Evolutionary conservation across 1,284 basidiomycete genomes (phyloP).

Genomic region (Mycosarcoma maydis): DNA sequence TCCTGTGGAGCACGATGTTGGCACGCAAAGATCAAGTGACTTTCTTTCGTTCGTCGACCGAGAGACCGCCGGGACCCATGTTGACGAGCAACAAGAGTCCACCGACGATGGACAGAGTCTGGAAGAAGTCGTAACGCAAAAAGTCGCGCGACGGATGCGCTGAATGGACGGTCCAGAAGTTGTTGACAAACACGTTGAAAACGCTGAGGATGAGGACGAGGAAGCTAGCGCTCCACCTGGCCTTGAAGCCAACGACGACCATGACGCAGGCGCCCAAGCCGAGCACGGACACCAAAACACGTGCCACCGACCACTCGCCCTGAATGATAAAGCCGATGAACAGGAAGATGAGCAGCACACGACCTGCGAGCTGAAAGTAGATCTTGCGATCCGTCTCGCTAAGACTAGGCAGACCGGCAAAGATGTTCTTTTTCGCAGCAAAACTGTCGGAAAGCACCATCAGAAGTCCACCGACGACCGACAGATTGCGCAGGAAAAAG

Average conservation of each 20-base stretch:
- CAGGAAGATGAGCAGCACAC: slow-evolving; percentile 96
- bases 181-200: slow-evolving; percentile 92
- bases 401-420: slow-evolving; percentile 86
- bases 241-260: slow-evolving; percentile 99
- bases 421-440: slow-evolving; percentile 78
- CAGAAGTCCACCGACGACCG: slow-evolving; percentile 88
- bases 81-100: slow-evolving; percentile 96
- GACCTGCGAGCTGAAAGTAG: slow-evolving; percentile 89
- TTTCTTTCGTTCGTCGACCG: slow-evolving; percentile 99
- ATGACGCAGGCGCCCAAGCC: slow-evolving; percentile 81
- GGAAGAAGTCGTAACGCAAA: slow-evolving; percentile 73
- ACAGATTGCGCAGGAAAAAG: slow-evolving; percentile 97
- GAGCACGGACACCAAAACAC: slow-evolving; percentile 82
- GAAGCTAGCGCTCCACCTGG: slow-evolving; percentile 98
- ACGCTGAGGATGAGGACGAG: slow-evolving; percentile 88
- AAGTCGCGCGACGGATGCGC: slow-evolving; percentile 96
- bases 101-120: slow-evolving; percentile 85
- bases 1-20: no score
- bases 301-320: slow-evolving; percentile 85
- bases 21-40: slow-evolving; percentile 67
- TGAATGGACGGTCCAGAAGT: slow-evolving; percentile 94
- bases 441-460: slow-evolving; percentile 99
- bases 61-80: slow-evolving; percentile 96
- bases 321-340: slow-evolving; percentile 98
- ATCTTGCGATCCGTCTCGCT: slow-evolving; percentile 97